phyloP scores from a whole-genome alignment of 2,329 filamentous ascomycete species.

The Diaporthe destruens region DNA sequence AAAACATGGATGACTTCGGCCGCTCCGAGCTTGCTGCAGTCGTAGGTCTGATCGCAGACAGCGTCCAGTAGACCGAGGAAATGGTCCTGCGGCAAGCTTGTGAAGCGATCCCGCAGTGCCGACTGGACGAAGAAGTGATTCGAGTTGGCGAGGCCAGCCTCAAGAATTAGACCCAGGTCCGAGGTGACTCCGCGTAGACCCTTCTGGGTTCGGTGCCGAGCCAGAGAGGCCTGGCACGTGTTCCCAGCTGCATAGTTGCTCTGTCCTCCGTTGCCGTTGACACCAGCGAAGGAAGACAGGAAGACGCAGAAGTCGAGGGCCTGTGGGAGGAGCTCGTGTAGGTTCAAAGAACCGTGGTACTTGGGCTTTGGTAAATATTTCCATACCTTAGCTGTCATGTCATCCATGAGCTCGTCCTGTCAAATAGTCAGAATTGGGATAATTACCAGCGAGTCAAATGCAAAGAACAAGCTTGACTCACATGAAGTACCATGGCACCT shows the following conservation, averaged over 20 bases:
- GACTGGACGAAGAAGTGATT: conserved; percentile 46
- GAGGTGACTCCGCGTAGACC: conserved; percentile 44
- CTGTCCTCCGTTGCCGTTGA: conserved; percentile 33
- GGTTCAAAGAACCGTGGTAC: conserved; percentile 14
- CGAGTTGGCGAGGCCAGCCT: conserved; percentile 43
- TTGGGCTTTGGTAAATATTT: conserved; percentile 2
- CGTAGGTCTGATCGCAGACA: conserved; percentile 2
- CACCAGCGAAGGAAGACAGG: conserved; percentile 28
- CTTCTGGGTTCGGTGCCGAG: conserved; percentile 42
- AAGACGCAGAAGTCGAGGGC: conserved; percentile 39
- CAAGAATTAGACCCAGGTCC: conserved; percentile 40
- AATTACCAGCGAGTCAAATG: too few species aligned
- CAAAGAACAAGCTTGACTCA: neutral
- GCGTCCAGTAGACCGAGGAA: conserved; percentile 10
- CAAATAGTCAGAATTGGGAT: neutral
- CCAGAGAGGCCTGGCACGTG: conserved; percentile 44
- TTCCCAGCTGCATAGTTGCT: conserved; percentile 36
- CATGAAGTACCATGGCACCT: conserved; percentile 23
- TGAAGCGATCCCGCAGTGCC: conserved; percentile 37
- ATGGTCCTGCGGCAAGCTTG: conserved; percentile 35
- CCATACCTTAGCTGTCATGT: conserved; percentile 21
- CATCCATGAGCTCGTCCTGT: conserved; percentile 12
- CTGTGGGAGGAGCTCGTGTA: neutral
- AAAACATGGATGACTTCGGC: conserved; percentile 45
- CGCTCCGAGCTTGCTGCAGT: conserved; percentile 13